phyloP scores from a whole-genome alignment of 208 protist genomes.

The Naegleria lovaniensis region DNA sequence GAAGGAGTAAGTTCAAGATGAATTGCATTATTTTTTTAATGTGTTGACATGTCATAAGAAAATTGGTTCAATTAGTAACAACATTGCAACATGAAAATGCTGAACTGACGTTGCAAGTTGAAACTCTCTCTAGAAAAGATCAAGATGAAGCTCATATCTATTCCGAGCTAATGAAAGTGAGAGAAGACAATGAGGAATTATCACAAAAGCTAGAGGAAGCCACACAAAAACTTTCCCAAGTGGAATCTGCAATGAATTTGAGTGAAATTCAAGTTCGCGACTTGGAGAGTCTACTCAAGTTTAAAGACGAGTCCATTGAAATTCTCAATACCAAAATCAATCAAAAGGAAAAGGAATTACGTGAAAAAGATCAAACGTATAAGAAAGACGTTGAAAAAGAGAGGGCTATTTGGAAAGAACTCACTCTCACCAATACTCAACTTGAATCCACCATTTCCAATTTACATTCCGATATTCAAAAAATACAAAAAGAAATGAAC shows the following conservation, averaged over 20 bases:
- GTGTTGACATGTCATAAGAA: no score
- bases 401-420: neutral
- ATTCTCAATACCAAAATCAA: neutral
- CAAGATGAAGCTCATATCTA: neutral
- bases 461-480: neutral
- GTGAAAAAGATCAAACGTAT: neutral
- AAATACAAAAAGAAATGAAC: neutral
- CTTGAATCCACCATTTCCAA: neutral
- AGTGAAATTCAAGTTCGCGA: neutral
- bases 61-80: neutral
- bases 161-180: neutral
- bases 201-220: neutral
- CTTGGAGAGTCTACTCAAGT: neutral
- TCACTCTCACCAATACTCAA: neutral
- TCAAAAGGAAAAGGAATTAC: neutral
- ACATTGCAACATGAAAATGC: neutral
- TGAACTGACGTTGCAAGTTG: neutral
- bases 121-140: neutral
- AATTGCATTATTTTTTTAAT: no score
- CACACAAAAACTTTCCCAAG: neutral
- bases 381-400: neutral
- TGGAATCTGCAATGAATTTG: neutral
- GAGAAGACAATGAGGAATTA: neutral
- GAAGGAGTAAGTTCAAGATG: neutral
- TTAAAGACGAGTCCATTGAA: neutral